Evolutionary conservation across 148 eudicot genomes (phyloP).

Genomic region (Silene uniflora): DNA sequence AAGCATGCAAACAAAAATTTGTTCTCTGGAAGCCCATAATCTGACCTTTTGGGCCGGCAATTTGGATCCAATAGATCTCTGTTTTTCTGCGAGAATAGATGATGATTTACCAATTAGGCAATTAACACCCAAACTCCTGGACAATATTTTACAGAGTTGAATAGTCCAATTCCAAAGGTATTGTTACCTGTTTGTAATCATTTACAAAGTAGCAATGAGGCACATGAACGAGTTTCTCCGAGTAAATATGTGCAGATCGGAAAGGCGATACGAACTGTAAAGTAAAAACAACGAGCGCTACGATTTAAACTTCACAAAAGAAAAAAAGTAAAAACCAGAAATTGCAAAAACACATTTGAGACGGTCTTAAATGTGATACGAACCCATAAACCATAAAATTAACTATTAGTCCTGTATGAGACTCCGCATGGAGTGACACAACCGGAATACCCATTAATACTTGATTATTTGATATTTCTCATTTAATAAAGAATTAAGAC

Average conservation of each 20-base stretch:
- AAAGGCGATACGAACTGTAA: slow-evolving; percentile 88
- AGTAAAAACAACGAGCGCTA: background rate
- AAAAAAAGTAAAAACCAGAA: background rate
- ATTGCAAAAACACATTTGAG: no score
- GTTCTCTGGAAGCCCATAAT: slow-evolving; percentile 86
- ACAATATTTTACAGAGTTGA: background rate
- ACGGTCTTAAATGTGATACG: no score
- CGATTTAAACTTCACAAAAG: background rate
- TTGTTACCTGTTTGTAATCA: slow-evolving; percentile 84
- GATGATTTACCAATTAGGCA: background rate
- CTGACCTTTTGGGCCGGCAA: slow-evolving; percentile 71
- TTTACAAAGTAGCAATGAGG: slow-evolving; percentile 94
- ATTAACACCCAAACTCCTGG: background rate
- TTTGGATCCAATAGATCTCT: slow-evolving; percentile 72
- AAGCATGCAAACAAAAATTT: slow-evolving; percentile 94
- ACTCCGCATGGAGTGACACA: no score
- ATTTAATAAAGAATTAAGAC: no score
- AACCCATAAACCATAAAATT: no score
- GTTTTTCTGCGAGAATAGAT: slow-evolving; percentile 50
- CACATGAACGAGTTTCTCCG: slow-evolving; percentile 93
- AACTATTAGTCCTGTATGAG: no score
- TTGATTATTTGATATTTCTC: no score
- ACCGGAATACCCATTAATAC: no score
- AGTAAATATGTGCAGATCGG: slow-evolving; percentile 63
- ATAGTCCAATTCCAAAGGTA: background rate